Percentiles rank a stretch among this genome's conserved stretches.
Conservation (phyloP, 2,329 filamentous ascomycete genomes). For the Exserohilum turcica region DNA sequence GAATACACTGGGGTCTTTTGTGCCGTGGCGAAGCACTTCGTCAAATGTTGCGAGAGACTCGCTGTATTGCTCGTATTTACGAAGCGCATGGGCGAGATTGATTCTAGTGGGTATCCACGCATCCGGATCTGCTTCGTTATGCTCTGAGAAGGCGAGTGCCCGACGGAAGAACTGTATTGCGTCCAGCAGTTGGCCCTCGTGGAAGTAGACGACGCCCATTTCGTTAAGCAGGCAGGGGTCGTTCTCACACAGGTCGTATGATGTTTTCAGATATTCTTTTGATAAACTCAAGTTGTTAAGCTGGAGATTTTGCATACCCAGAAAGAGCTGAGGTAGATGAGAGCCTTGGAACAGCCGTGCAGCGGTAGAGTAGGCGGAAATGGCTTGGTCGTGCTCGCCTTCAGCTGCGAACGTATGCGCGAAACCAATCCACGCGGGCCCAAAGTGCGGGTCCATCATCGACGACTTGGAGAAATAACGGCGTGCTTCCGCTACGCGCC, state of each 20-base stretch:
- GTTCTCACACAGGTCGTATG: slow-evolving; percentile 78
- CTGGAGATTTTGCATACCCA: slow-evolving; percentile 98
- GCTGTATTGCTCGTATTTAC: slow-evolving; percentile 70
- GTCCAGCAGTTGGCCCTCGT: slow-evolving; percentile 77
- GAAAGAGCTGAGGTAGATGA: slow-evolving; percentile 90
- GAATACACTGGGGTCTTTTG: slow-evolving; percentile 79
- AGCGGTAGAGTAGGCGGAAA: slow-evolving; percentile 95
- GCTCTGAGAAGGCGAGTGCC: slow-evolving; percentile 76
- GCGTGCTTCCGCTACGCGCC: slow-evolving; percentile 88
- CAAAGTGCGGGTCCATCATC: slow-evolving; percentile 97
- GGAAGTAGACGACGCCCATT: slow-evolving; percentile 93
- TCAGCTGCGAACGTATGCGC: slow-evolving; percentile 98
- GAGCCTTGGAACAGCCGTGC: slow-evolving; percentile 95
- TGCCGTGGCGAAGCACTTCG: slow-evolving; percentile 80
- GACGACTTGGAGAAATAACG: slow-evolving; percentile 94
- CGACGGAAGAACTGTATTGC: slow-evolving; percentile 78
- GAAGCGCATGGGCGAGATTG: slow-evolving; percentile 87
- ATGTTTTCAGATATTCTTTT: slow-evolving; percentile 90
- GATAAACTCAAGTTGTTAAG: slow-evolving; percentile 94
- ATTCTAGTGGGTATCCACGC: slow-evolving; percentile 84
- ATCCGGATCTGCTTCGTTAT: slow-evolving; percentile 79
- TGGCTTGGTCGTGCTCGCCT: slow-evolving; percentile 96
- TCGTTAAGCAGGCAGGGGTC: slow-evolving; percentile 94
- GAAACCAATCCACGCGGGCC: slow-evolving; percentile 97
- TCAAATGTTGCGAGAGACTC: slow-evolving; percentile 83